A percentile compares a stretch with the other conserved stretches of the same genome.
These are phyloP conservation scores for Acorus gramineus DNA, from an alignment of 106 monocot genomes.

Conservation along the genomic window DNA sequence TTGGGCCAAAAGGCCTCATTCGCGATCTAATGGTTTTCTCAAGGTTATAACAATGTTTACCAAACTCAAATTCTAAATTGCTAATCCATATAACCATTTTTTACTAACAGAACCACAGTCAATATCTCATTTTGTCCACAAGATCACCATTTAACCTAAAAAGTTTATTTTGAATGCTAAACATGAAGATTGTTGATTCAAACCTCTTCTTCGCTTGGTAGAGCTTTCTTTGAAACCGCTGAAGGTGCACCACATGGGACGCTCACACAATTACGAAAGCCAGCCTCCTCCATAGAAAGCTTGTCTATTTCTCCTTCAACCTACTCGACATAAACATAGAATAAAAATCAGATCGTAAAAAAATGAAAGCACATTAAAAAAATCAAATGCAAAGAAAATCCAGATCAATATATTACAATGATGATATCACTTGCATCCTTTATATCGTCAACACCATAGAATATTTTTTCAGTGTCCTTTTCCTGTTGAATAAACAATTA, in stretches of 20 bases:
- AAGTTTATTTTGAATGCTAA: no score
- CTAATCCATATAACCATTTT: no score
- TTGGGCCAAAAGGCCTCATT: no score
- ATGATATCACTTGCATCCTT: conserved; percentile 46
- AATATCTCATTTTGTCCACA: no score
- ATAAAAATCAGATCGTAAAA: background rate
- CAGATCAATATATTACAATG: conserved; percentile 47
- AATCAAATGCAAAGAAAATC: background rate
- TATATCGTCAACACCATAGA: background rate
- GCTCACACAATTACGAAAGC: conserved; percentile 25
- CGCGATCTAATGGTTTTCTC: no score
- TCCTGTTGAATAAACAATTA: background rate
- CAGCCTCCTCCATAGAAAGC: conserved; percentile 29
- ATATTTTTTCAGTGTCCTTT: background rate
- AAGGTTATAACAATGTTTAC: no score
- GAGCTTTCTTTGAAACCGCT: conserved; percentile 10
- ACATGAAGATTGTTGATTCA: background rate
- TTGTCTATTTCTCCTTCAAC: conserved; percentile 45
- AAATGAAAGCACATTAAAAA: background rate
- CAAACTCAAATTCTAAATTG: no score
- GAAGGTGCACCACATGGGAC: conserved; percentile 31
- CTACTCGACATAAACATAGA: conserved; percentile 9
- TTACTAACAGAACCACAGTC: no score
- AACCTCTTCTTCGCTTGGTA: conserved; percentile 20
- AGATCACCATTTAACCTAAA: no score